Conservation (phyloP, 345 rosid genomes). For the Jatropha curcas region DNA sequence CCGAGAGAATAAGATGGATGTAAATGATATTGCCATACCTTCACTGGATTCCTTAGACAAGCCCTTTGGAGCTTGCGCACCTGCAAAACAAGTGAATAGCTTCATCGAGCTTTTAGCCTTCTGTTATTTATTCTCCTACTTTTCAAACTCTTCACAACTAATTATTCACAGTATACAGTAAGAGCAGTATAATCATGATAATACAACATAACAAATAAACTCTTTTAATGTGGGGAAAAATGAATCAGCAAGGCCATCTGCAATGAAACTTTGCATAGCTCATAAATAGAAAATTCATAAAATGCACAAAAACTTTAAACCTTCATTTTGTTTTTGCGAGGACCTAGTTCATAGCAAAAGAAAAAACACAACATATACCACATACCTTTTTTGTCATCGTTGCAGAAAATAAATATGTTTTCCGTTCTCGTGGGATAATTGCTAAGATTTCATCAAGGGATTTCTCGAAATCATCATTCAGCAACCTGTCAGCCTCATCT, state of each 20-base stretch:
- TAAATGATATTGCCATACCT: conserved; percentile 45
- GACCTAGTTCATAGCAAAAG: neutral
- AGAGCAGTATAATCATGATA: too few species aligned
- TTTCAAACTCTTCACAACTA: neutral
- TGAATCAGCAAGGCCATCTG: too few species aligned
- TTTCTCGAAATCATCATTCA: conserved; percentile 94
- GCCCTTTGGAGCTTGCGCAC: conserved; percentile 92
- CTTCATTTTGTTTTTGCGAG: too few species aligned
- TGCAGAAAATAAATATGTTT: conserved; percentile 90
- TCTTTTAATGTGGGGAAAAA: too few species aligned
- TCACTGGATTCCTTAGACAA: conserved; percentile 85
- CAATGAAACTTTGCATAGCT: too few species aligned
- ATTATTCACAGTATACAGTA: too few species aligned
- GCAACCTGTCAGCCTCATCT: conserved; percentile 94
- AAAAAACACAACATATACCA: neutral
- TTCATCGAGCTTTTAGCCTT: conserved; percentile 18
- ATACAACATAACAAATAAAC: too few species aligned
- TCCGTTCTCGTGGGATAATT: conserved; percentile 65
- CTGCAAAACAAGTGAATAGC: conserved; percentile 40
- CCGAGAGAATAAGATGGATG: neutral
- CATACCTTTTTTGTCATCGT: conserved; percentile 95
- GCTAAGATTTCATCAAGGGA: conserved; percentile 76
- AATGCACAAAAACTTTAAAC: too few species aligned
- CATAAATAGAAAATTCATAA: too few species aligned
- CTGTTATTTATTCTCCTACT: neutral